phyloP scores from a whole-genome alignment of 2,329 filamentous ascomycete species.

The Trichoderma atrobrunneum region DNA sequence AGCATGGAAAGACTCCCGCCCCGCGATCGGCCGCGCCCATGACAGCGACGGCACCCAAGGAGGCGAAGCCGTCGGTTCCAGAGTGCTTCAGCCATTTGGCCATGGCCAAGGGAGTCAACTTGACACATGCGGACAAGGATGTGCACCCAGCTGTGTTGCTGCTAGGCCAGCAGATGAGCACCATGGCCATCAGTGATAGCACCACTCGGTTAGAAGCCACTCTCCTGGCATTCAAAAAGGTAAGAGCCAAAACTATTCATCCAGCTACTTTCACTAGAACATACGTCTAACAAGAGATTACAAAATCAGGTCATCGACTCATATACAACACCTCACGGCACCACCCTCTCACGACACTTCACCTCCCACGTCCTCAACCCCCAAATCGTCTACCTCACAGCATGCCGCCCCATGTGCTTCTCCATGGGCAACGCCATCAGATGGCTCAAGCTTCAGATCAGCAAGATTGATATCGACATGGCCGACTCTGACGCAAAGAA shows the following conservation, averaged over 20 bases:
- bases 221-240: conserved; percentile 83
- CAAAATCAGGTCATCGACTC: conserved; percentile 72
- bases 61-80: conserved; percentile 59
- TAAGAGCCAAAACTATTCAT: conserved; percentile 33
- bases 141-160: conserved; percentile 84
- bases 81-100: conserved; percentile 82
- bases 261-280: accelerated
- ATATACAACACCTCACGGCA: conserved; percentile 85
- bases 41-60: conserved; percentile 43
- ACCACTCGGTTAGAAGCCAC: conserved; percentile 85
- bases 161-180: conserved; percentile 85
- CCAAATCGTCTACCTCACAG: conserved; percentile 91
- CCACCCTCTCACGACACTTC: conserved; percentile 84
- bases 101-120: conserved; percentile 57
- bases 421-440: conserved; percentile 96
- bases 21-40: conserved; percentile 32
- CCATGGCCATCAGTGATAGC: conserved; percentile 84
- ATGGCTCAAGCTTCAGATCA: conserved; percentile 89
- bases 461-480: conserved; percentile 81
- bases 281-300: not conserved
- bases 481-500: conserved; percentile 81
- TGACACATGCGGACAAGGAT: conserved; percentile 64
- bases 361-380: conserved; percentile 87
- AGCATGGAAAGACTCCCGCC: conserved; percentile 35
- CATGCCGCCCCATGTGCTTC: conserved; percentile 92